Percentiles rank a stretch among this genome's conserved stretches.
These are phyloP conservation scores for Tubosaeta sp. DNA, from an alignment of 768 basidiomycete species.

Conservation along the genomic window DNA sequence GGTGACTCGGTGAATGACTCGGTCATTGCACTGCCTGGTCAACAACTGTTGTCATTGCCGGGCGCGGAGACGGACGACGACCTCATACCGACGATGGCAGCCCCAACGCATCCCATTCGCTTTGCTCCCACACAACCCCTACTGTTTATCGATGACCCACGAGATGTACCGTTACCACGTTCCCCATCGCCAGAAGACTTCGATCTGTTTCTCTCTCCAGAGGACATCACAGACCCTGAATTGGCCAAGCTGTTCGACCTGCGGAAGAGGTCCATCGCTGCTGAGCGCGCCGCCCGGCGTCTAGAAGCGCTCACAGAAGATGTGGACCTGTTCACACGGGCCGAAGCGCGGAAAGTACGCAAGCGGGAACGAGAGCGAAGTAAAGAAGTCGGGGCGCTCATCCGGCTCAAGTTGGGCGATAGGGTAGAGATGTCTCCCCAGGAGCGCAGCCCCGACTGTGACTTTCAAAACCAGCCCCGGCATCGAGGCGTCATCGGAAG, in stretches of 20 bases:
- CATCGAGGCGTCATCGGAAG: conserved; percentile 24
- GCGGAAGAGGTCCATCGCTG: conserved; percentile 33
- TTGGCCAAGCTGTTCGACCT: conserved; percentile 38
- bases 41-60: conserved; percentile 35
- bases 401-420: conserved; percentile 50
- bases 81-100: conserved; percentile 31
- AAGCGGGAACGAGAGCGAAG: conserved; percentile 52
- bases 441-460: conserved; percentile 23
- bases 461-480: conserved; percentile 15
- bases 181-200: conserved; percentile 43
- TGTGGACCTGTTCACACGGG: conserved; percentile 35
- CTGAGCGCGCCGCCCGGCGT: conserved; percentile 30
- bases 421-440: conserved; percentile 19
- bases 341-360: conserved; percentile 41
- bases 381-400: conserved; percentile 51
- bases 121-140: conserved; percentile 26
- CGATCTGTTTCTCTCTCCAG: conserved; percentile 33
- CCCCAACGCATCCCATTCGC: conserved; percentile 7
- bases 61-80: conserved; percentile 42
- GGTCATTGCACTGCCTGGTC: conserved; percentile 14
- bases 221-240: conserved; percentile 35
- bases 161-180: conserved; percentile 35
- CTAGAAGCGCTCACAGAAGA: conserved; percentile 32
- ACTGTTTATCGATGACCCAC: conserved; percentile 41
- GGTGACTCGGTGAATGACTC: conserved; percentile 15